Percentiles rank a stretch among this genome's conserved stretches.
phyloP scores from a whole-genome alignment of 2,329 filamentous ascomycete species.

The Neonectria sp. region DNA sequence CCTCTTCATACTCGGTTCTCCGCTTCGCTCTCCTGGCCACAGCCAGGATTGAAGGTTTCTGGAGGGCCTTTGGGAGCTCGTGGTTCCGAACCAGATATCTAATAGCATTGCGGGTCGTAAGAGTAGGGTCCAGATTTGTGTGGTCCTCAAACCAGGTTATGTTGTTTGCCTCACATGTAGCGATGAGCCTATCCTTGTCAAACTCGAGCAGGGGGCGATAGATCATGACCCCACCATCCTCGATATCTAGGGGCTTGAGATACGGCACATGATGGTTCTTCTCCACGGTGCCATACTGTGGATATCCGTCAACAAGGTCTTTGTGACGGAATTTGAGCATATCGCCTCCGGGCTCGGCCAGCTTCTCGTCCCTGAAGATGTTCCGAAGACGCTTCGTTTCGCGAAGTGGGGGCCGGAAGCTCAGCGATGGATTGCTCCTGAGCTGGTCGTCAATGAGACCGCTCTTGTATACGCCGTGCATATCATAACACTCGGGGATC shows the following conservation, averaged over 20 bases:
- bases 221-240: slow-evolving; percentile 76
- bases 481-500: slow-evolving; percentile 88
- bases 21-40: slow-evolving; percentile 69
- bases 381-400: slow-evolving; percentile 50
- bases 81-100: slow-evolving; percentile 74
- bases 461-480: slow-evolving; percentile 80
- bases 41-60: slow-evolving; percentile 73
- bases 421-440: slow-evolving; percentile 54
- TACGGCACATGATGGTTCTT: slow-evolving; percentile 48
- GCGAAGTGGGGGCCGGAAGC: slow-evolving; percentile 51
- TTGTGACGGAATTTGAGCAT: slow-evolving; percentile 33
- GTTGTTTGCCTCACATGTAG: slow-evolving; percentile 78
- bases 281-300: slow-evolving; percentile 40
- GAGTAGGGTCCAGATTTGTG: slow-evolving; percentile 83
- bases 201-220: slow-evolving; percentile 80
- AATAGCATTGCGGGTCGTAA: slow-evolving; percentile 87
- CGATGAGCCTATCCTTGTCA: slow-evolving; percentile 79
- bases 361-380: slow-evolving; percentile 48
- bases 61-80: slow-evolving; percentile 78
- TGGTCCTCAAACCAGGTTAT: slow-evolving; percentile 87
- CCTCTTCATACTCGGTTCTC: slow-evolving; percentile 61
- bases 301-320: slow-evolving; percentile 47
- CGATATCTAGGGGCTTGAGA: slow-evolving; percentile 59
- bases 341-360: slow-evolving; percentile 39
- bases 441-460: slow-evolving; percentile 68